Evolutionary conservation across 345 rosid species (phyloP).

Genomic region (Xanthoceras sorbifolium): DNA sequence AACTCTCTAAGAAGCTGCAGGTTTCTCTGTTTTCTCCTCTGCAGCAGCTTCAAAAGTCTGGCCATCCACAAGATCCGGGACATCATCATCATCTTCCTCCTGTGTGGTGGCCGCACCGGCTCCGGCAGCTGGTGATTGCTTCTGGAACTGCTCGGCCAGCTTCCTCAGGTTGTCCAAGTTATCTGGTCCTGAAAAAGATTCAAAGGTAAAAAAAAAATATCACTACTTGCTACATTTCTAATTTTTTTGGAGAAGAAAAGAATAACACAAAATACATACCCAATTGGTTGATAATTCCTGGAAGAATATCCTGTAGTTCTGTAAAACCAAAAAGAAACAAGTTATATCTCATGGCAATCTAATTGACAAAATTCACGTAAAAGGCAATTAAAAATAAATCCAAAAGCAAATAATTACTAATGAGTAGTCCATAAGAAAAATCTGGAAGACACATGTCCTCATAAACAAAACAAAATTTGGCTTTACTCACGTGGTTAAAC

Average conservation of each 20-base stretch:
- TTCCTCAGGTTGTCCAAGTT: conserved; percentile 91
- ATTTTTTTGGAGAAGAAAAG: background rate
- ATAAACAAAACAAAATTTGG: too few species aligned
- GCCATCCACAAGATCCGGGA: conserved; percentile 83
- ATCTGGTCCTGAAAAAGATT: conserved; percentile 64
- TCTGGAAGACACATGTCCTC: background rate
- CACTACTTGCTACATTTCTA: background rate
- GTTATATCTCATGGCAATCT: background rate
- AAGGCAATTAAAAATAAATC: too few species aligned
- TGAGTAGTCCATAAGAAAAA: background rate
- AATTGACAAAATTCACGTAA: background rate
- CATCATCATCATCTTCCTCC: conserved; percentile 83
- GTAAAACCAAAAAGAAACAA: conserved; percentile 4
- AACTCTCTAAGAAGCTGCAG: conserved; percentile 33
- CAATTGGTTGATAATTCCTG: conserved; percentile 79
- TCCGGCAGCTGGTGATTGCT: conserved; percentile 55
- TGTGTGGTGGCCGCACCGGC: conserved; percentile 36
- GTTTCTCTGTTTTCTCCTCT: conserved; percentile 56
- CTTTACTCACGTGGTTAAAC: too few species aligned
- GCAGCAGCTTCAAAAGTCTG: conserved; percentile 93
- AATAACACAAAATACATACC: conserved; percentile 43
- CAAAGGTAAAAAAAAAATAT: background rate
- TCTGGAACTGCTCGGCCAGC: conserved; percentile 95
- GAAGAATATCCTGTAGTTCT: conserved; percentile 96
- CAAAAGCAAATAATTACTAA: background rate